phyloP scores from a whole-genome alignment of 192 early-diverging fungal genomes.

The Coemansia umbellata region DNA sequence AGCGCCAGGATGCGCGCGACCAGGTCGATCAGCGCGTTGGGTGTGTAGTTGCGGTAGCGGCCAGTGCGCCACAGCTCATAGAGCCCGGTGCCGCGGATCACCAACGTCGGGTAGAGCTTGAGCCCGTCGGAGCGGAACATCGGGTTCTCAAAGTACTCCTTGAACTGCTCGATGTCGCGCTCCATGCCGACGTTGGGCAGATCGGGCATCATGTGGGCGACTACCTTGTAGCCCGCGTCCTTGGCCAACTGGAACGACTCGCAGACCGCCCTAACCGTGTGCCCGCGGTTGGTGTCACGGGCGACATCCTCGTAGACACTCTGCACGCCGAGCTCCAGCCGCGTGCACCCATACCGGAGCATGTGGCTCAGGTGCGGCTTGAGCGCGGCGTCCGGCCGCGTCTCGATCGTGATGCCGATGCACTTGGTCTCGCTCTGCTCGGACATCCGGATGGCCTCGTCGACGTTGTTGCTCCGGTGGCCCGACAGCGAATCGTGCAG shows the following conservation, averaged over 20 bases:
- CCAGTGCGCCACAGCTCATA: constrained; percentile 99
- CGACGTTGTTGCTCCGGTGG: constrained; percentile 81
- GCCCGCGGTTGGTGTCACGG: constrained; percentile 95
- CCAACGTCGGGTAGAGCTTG: constrained; percentile 97
- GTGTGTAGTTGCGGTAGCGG: constrained; percentile 96
- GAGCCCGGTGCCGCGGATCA: constrained; percentile 96
- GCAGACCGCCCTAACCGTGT: constrained; percentile 96
- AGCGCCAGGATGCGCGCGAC: constrained; percentile 92
- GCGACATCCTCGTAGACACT: constrained; percentile 99
- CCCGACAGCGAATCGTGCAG: constrained; percentile 96
- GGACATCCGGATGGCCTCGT: constrained; percentile 97
- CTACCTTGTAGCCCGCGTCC: constrained; percentile 98
- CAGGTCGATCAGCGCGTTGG: constrained; percentile 92
- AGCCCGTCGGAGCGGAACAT: constrained; percentile 97
- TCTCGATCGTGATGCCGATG: constrained; percentile 99
- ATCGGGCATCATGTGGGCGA: constrained; percentile 99
- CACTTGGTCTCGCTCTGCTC: constrained; percentile 96
- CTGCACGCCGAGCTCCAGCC: constrained; percentile 97
- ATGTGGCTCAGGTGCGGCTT: constrained; percentile 98
- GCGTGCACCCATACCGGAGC: constrained; percentile 97
- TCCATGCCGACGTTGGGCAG: constrained; percentile 99
- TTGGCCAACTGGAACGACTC: constrained; percentile 98
- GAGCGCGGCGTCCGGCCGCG: constrained; percentile 95
- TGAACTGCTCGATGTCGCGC: constrained; percentile 98
- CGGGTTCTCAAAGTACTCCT: constrained; percentile 97